Conservation (phyloP, 208 protist species). For the Endotrypanum monterogeii region DNA sequence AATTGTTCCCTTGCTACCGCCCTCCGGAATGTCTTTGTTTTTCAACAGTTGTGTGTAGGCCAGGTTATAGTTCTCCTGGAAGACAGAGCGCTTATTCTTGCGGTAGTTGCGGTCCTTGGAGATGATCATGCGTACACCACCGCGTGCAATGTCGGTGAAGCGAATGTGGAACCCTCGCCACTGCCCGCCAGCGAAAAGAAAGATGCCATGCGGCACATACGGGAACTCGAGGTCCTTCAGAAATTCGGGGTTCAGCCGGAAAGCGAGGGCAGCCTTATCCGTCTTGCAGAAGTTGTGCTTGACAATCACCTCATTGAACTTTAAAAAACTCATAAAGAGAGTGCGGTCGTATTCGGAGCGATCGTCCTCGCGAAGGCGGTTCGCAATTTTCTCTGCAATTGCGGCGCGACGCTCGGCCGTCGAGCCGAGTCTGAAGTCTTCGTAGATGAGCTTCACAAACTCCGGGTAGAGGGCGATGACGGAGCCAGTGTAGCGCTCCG, state of each 20-base stretch:
- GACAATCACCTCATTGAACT: conserved; percentile 93
- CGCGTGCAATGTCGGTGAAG: conserved; percentile 95
- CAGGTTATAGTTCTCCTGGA: conserved; percentile 98
- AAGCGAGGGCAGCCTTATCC: conserved; percentile 90
- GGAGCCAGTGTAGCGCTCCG: conserved; percentile 82
- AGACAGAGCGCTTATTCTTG: conserved; percentile 90
- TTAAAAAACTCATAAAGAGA: conserved; percentile 87
- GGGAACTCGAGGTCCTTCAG: conserved; percentile 81
- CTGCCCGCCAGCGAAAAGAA: conserved; percentile 91
- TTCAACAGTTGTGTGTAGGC: conserved; percentile 95
- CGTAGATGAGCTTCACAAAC: conserved; percentile 88
- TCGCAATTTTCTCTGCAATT: conserved; percentile 66
- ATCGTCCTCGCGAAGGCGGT: conserved; percentile 75
- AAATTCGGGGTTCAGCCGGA: conserved; percentile 91
- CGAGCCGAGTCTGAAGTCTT: conserved; percentile 84
- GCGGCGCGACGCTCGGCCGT: conserved; percentile 51
- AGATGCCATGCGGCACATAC: conserved; percentile 88
- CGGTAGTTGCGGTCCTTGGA: conserved; percentile 89
- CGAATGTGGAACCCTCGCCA: conserved; percentile 97
- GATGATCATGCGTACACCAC: conserved; percentile 96
- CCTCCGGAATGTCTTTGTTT: conserved; percentile 98
- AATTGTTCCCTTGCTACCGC: conserved; percentile 95
- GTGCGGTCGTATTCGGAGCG: conserved; percentile 65
- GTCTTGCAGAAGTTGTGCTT: conserved; percentile 97
- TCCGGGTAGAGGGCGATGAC: conserved; percentile 84